Conservation (phyloP, 495 filamentous ascomycete species). For the Penicillium cosmopolitanum region DNA sequence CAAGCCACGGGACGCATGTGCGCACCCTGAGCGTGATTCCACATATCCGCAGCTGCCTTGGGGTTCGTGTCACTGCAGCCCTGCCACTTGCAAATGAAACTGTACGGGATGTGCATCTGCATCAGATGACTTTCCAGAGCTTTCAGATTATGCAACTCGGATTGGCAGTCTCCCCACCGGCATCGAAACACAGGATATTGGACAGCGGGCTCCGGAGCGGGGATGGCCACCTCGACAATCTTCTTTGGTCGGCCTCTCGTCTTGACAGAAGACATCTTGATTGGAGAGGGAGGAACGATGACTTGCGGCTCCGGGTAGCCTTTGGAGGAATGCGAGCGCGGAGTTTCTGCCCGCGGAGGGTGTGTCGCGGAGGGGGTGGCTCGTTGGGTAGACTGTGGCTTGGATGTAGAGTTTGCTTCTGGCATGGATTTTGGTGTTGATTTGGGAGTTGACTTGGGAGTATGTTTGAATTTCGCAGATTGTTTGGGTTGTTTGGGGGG, state of each 20-base stretch:
- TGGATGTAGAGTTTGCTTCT: neutral
- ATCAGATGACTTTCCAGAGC: conserved; percentile 69
- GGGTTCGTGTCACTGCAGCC: conserved; percentile 28
- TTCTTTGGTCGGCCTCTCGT: conserved; percentile 20
- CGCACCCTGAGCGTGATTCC: conserved; percentile 58
- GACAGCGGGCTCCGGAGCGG: conserved; percentile 5
- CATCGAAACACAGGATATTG: conserved; percentile 59
- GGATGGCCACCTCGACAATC: conserved; percentile 17
- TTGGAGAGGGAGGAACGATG: conserved; percentile 18
- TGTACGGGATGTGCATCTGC: conserved; percentile 52
- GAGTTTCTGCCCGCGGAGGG: neutral
- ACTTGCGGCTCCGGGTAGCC: conserved; percentile 12
- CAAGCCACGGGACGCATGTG: conserved; percentile 66
- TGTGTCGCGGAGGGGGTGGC: neutral
- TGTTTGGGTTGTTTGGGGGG: neutral
- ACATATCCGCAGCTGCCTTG: conserved; percentile 49
- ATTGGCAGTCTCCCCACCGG: conserved; percentile 65
- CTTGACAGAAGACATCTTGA: conserved; percentile 14
- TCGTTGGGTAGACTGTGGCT: neutral
- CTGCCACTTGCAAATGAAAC: conserved; percentile 40
- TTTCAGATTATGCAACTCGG: conserved; percentile 74
- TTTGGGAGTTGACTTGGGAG: neutral
- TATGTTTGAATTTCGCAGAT: neutral
- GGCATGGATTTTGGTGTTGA: neutral
- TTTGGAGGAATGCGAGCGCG: conserved; percentile 4